These are phyloP conservation scores for Circinella umbellata DNA, from an alignment of 371 early-diverging fungal species.

Conservation along the genomic window DNA sequence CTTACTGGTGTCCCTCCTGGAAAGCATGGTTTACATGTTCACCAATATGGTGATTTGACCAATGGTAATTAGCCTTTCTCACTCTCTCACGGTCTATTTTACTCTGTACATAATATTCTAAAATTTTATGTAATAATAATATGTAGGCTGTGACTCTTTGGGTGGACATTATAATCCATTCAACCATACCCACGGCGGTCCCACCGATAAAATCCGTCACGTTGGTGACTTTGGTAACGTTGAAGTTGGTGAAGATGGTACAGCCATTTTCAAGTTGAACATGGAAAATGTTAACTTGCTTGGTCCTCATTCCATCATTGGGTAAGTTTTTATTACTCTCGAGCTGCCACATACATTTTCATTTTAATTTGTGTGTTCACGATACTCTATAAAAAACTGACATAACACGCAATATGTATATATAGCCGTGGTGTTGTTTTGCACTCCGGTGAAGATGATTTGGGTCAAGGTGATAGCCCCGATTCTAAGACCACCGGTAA, in stretches of 20 bases:
- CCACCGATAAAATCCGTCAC: slow-evolving; percentile 69
- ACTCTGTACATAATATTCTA: too few relatives aligned
- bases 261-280: slow-evolving; percentile 49
- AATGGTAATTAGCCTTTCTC: slow-evolving; percentile 44
- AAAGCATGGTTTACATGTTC: slow-evolving; percentile 89
- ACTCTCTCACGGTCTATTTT: not conserved
- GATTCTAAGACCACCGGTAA: slow-evolving; percentile 82
- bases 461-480: slow-evolving; percentile 78
- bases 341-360: not conserved
- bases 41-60: slow-evolving; percentile 78
- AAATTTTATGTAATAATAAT: not conserved
- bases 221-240: slow-evolving; percentile 92
- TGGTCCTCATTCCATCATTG: slow-evolving; percentile 77
- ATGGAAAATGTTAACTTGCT: slow-evolving; percentile 70
- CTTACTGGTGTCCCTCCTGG: slow-evolving; percentile 5
- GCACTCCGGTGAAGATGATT: slow-evolving; percentile 83
- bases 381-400: too few relatives aligned
- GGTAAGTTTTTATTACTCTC: slow-evolving; percentile 38
- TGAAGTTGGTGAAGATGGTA: slow-evolving; percentile 58
- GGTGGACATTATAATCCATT: slow-evolving; percentile 86
- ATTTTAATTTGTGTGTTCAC: not conserved
- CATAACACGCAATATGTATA: not conserved
- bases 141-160: slow-evolving; percentile 68
- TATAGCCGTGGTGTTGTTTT: slow-evolving; percentile 81
- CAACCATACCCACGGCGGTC: slow-evolving; percentile 79